A percentile compares a stretch with the other conserved stretches of the same genome.
phyloP scores from a whole-genome alignment of 495 filamentous ascomycete genomes.

The Penicillium flavigenum region DNA sequence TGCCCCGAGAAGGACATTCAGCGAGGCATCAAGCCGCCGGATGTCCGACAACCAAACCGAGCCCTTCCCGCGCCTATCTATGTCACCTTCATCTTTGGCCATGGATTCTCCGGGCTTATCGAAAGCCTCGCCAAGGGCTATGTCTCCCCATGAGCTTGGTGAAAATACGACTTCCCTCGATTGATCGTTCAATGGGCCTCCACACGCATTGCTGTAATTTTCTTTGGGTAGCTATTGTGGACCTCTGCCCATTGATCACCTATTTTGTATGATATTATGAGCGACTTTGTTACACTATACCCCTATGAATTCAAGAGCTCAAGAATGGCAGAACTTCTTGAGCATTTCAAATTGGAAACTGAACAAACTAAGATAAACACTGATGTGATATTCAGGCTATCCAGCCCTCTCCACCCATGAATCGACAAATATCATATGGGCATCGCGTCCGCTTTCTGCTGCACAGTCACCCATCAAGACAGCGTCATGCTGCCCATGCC shows the following conservation, averaged over 20 bases:
- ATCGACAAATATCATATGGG: background rate
- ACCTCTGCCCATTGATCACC: background rate
- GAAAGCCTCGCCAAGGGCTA: constrained; percentile 10
- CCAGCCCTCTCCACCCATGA: background rate
- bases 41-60: constrained; percentile 33
- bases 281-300: constrained; percentile 10
- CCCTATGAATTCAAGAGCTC: constrained; percentile 5
- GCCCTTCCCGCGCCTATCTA: constrained; percentile 39
- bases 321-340: background rate
- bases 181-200: background rate
- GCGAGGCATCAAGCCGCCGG: constrained; percentile 21
- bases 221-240: background rate
- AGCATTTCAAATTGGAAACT: background rate
- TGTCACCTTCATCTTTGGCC: constrained; percentile 10
- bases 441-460: background rate
- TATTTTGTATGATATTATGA: constrained; percentile 14
- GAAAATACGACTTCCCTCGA: background rate
- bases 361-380: background rate
- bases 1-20: constrained; percentile 9
- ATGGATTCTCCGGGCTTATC: constrained; percentile 10
- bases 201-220: background rate
- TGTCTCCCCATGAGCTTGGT: constrained; percentile 12
- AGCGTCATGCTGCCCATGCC: background rate
- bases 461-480: background rate
- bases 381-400: background rate